A percentile compares a stretch with the other conserved stretches of the same genome.
Evolutionary conservation across 176 grass and related monocot genomes (phyloP).

Genomic region (Aegilops bicornis): DNA sequence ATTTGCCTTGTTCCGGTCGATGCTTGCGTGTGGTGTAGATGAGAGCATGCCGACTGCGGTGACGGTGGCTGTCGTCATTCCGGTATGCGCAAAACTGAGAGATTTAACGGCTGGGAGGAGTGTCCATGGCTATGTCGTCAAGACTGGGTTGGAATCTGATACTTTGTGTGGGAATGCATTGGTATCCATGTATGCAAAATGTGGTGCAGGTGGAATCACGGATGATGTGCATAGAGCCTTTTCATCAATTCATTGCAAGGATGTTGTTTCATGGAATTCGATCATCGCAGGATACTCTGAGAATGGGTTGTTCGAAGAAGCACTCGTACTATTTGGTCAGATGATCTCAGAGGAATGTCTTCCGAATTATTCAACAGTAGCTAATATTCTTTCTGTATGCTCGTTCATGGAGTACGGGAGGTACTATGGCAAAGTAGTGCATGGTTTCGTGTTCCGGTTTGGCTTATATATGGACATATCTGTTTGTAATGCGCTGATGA

Average conservation of each 20-base stretch:
- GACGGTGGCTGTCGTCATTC: constrained; percentile 55
- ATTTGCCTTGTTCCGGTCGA: constrained; percentile 32
- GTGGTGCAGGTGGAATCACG: constrained; percentile 8
- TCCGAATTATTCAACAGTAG: constrained; percentile 60
- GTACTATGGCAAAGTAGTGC: constrained; percentile 48
- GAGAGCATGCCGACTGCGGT: constrained; percentile 47
- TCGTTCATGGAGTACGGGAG: constrained; percentile 40
- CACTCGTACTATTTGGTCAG: constrained; percentile 37
- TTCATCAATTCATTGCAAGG: constrained; percentile 43
- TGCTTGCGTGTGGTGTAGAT: constrained; percentile 18
- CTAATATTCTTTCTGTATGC: constrained; percentile 53
- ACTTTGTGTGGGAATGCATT: constrained; percentile 61
- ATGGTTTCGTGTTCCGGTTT: constrained; percentile 50
- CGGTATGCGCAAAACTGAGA: constrained; percentile 41
- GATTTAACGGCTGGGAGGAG: constrained; percentile 24
- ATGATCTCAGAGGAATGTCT: constrained; percentile 33
- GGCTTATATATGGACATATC: constrained; percentile 44
- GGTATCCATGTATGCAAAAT: constrained; percentile 67
- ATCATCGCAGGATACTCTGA: constrained; percentile 49
- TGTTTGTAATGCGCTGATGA: constrained; percentile 67
- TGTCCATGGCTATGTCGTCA: constrained; percentile 45
- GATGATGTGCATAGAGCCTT: constrained; percentile 44
- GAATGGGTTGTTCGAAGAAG: constrained; percentile 39
- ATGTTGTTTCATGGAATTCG: constrained; percentile 75
- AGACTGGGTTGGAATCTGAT: constrained; percentile 50